A percentile compares a stretch with the other conserved stretches of the same genome.
Evolutionary conservation across 2,329 filamentous ascomycete genomes (phyloP).

Genomic region (Beauveria varroae): DNA sequence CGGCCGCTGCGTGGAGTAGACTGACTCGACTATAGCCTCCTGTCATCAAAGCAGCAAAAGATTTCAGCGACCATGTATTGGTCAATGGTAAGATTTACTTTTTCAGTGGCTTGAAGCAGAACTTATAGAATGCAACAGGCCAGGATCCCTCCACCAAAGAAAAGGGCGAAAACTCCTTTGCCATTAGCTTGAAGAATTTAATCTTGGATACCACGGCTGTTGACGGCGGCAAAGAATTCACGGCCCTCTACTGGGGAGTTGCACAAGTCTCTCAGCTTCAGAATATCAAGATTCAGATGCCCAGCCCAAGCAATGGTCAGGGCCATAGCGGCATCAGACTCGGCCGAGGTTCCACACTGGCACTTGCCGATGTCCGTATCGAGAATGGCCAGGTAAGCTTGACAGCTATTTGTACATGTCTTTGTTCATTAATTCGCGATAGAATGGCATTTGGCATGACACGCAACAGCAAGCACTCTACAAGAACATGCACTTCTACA

Average conservation of each 20-base stretch:
- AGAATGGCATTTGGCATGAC: constrained; percentile 34
- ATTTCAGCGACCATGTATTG: constrained; percentile 20
- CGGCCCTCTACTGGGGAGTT: constrained; percentile 37
- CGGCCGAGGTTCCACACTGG: constrained; percentile 33
- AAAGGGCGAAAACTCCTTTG: constrained; percentile 32
- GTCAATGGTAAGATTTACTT: constrained; percentile 13
- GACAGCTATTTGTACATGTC: no score
- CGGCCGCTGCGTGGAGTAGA: no score
- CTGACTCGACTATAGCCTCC: constrained; percentile 23
- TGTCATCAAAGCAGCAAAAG: constrained; percentile 31
- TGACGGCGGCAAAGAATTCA: constrained; percentile 26
- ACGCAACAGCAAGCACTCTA: constrained; percentile 37
- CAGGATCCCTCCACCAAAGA: constrained; percentile 27
- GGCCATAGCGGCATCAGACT: constrained; percentile 36
- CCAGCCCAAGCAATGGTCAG: constrained; percentile 24
- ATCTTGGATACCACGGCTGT: constrained; percentile 34
- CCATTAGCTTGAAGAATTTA: constrained; percentile 36
- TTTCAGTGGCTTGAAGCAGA: not conserved
- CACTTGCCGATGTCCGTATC: constrained; percentile 32
- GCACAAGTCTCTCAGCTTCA: constrained; percentile 34
- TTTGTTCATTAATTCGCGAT: not conserved
- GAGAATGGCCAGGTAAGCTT: constrained; percentile 26
- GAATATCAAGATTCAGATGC: constrained; percentile 36
- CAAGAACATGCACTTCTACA: constrained; percentile 36
- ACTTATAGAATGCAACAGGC: not conserved